Conservation (phyloP, 192 early-diverging fungal genomes). For the Chytriomyces confervae region DNA sequence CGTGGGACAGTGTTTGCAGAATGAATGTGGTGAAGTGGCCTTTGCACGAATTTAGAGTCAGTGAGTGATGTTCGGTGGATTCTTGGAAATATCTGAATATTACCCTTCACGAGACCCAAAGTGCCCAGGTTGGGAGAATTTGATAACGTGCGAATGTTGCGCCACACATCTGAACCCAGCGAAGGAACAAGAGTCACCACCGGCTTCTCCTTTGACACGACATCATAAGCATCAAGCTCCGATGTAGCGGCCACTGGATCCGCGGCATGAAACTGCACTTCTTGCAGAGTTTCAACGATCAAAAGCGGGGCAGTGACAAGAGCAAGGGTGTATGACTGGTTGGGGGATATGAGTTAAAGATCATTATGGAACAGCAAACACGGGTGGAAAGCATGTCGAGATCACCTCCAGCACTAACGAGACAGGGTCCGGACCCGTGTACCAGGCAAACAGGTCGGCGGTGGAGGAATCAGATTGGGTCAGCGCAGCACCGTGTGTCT, state of each 20-base stretch:
- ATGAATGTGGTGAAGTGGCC: constrained; percentile 82
- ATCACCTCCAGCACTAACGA: constrained; percentile 22
- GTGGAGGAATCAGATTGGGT: not conserved
- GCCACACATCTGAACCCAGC: constrained; percentile 46
- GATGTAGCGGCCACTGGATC: not conserved
- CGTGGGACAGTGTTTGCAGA: constrained; percentile 73
- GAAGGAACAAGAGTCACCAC: constrained; percentile 9
- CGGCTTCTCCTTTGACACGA: not conserved
- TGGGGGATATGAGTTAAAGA: constrained; percentile 1
- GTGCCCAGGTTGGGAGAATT: constrained; percentile 44
- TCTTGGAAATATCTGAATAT: not conserved
- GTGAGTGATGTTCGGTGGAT: not conserved
- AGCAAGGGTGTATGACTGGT: constrained; percentile 46
- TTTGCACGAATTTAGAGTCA: constrained; percentile 15
- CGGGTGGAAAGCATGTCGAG: not conserved
- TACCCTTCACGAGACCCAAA: constrained; percentile 49
- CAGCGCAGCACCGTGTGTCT: not conserved
- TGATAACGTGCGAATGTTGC: constrained; percentile 47
- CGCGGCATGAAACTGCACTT: constrained; percentile 47
- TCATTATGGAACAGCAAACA: too few species aligned
- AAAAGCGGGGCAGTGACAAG: constrained; percentile 52
- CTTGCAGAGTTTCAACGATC: constrained; percentile 56
- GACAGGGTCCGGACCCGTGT: constrained; percentile 12
- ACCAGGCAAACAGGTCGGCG: not conserved
- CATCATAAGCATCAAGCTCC: constrained; percentile 36